A percentile compares a stretch with the other conserved stretches of the same genome.
phyloP scores from a whole-genome alignment of 1,284 basidiomycete genomes.

The Tilletia indica region DNA sequence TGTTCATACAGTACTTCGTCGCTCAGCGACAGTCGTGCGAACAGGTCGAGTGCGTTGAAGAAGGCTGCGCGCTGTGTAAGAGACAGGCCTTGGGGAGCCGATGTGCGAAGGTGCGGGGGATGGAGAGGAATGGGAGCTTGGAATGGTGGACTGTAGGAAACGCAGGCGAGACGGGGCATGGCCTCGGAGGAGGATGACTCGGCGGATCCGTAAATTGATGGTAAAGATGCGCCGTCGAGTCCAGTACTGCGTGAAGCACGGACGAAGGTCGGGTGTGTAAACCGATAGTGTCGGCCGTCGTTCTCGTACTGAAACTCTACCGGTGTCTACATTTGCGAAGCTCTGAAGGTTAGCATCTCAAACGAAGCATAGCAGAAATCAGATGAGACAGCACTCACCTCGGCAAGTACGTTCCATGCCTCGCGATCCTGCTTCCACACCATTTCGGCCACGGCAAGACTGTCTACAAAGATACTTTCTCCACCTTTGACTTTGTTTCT shows the following conservation, averaged over 20 bases:
- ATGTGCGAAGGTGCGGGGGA: slow-evolving; percentile 22
- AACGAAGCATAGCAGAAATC: not conserved
- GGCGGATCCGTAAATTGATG: slow-evolving; percentile 19
- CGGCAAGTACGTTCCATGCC: slow-evolving; percentile 66
- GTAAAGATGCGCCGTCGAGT: slow-evolving; percentile 30
- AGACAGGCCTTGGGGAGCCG: slow-evolving; percentile 12
- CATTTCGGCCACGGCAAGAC: slow-evolving; percentile 67
- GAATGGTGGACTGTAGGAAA: slow-evolving; percentile 95
- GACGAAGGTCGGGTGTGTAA: slow-evolving; percentile 77
- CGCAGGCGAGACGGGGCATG: slow-evolving; percentile 54
- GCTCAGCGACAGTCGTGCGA: slow-evolving; percentile 67
- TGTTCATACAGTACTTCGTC: slow-evolving; percentile 66
- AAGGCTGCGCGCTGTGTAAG: slow-evolving; percentile 32
- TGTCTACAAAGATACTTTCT: slow-evolving; percentile 83
- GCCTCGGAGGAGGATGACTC: slow-evolving; percentile 22
- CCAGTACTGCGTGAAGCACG: slow-evolving; percentile 57
- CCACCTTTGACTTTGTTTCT: slow-evolving; percentile 72
- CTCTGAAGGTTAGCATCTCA: not conserved
- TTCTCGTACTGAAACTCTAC: slow-evolving; percentile 91
- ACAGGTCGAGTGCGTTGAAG: slow-evolving; percentile 64
- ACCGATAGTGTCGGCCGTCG: slow-evolving; percentile 79
- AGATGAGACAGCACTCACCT: slow-evolving; percentile 50
- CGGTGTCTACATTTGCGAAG: slow-evolving; percentile 49
- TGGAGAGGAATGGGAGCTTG: slow-evolving; percentile 67
- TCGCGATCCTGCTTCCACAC: slow-evolving; percentile 63